Percentiles rank a stretch among this genome's conserved stretches.
Evolutionary conservation across 2,329 filamentous ascomycete genomes (phyloP).

Genomic region (Colletotrichum brevisporum): DNA sequence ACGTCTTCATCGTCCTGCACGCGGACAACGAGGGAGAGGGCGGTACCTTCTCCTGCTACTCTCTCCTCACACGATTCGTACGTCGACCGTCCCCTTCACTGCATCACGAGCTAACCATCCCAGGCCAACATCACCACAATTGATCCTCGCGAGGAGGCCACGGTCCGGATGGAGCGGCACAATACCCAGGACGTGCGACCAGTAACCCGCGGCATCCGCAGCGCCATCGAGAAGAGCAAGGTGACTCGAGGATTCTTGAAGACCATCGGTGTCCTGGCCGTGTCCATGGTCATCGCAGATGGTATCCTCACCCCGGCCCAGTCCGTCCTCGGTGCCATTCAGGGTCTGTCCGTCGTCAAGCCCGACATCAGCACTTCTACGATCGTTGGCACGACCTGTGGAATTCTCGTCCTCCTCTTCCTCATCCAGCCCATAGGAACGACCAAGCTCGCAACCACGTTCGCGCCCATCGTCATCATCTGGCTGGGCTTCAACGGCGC

Average conservation of each 20-base stretch:
- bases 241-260: conserved; percentile 69
- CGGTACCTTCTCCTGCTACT: conserved; percentile 78
- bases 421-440: conserved; percentile 76
- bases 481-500: conserved; percentile 76
- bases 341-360: conserved; percentile 72
- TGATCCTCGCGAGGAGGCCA: conserved; percentile 69
- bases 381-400: conserved; percentile 75
- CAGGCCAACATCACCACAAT: conserved; percentile 71
- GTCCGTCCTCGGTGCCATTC: conserved; percentile 78
- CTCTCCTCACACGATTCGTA: conserved; percentile 72
- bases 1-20: conserved; percentile 74
- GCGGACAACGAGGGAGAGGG: conserved; percentile 81
- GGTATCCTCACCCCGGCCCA: conserved; percentile 79
- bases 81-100: conserved; percentile 36
- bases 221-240: conserved; percentile 69
- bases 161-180: conserved; percentile 72
- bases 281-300: conserved; percentile 77
- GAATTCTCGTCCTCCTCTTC: conserved; percentile 75
- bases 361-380: conserved; percentile 68
- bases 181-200: conserved; percentile 68
- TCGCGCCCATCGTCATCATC: conserved; percentile 76
- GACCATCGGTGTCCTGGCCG: conserved; percentile 74
- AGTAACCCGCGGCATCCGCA: conserved; percentile 66
- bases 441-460: conserved; percentile 69
- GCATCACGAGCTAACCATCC: conserved; percentile 2